These are phyloP conservation scores for Nitzschia putrida DNA, from an alignment of 108 stramenopile genomes.

Conservation along the genomic window DNA sequence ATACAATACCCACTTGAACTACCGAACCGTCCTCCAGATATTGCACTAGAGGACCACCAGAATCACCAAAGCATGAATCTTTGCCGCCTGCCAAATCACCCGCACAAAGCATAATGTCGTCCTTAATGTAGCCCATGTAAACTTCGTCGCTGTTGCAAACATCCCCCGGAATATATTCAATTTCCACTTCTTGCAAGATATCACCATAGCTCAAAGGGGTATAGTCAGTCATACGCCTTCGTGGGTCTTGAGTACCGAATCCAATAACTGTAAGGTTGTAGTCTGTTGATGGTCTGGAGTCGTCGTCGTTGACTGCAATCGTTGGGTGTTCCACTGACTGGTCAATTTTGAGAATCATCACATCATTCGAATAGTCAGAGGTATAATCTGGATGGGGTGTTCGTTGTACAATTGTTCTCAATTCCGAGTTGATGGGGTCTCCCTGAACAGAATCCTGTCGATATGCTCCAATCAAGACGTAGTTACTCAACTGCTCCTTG, in stretches of 20 bases:
- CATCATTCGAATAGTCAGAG: constrained; percentile 22
- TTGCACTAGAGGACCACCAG: constrained; percentile 43
- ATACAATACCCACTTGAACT: constrained; percentile 45
- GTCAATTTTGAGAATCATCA: constrained; percentile 36
- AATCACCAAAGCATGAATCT: constrained; percentile 44
- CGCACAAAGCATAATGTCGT: constrained; percentile 47
- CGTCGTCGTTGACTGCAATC: not conserved
- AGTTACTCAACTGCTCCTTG: not conserved
- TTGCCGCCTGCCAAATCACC: constrained; percentile 47
- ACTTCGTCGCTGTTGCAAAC: constrained; percentile 20
- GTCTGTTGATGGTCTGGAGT: not conserved
- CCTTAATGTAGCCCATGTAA: constrained; percentile 32
- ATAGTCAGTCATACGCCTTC: not conserved
- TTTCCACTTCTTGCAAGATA: constrained; percentile 26
- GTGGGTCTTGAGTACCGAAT: not conserved
- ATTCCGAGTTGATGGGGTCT: constrained; percentile 21
- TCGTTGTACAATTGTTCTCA: constrained; percentile 15
- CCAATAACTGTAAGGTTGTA: constrained; percentile 4
- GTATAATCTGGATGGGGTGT: constrained; percentile 27
- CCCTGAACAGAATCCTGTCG: constrained; percentile 5
- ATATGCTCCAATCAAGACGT: constrained; percentile 33
- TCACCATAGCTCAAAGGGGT: not conserved
- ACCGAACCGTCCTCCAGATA: not conserved
- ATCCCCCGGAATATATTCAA: constrained; percentile 7
- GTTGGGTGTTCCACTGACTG: not conserved